Evolutionary conservation across 768 basidiomycete species (phyloP), one percentile per base, ranked within the genome.

Genomic region (Naganishia kalamii): DNA sequence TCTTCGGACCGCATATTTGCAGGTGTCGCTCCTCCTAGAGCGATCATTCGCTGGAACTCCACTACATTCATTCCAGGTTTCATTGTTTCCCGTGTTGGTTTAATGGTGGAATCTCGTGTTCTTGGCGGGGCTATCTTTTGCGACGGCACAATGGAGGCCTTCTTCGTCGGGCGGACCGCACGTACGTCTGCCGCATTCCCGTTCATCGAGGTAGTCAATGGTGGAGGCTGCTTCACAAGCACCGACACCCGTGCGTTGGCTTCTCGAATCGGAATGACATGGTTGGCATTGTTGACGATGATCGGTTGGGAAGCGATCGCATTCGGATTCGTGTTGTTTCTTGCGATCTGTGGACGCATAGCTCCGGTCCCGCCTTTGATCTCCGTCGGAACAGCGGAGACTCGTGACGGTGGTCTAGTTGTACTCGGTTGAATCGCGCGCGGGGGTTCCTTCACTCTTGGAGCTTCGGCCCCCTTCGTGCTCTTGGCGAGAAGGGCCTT

Each of bases 1-100:
- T 79, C 78, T 52, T 77, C 75, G 10, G 69, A 65, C 29, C 71
- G 70, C 30, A 73, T 61, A 67, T 72, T 57, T 10, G 54, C 54
- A 40, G 54, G 21, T 25, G 54, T 25, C 21, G 37, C 23, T 37
- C 64, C 63, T 10, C 60, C 60, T 23, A 43, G 23, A 17, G 60
- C 60, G 40, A 62, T 35, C 35, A 62, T 32, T 19, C 57, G 29
- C 51, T 63, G 47, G 40, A 52, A 65, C 23, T 54, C 43, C 11
- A 32, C 43, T 10, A 61, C 43, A 27, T 44, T 46, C 43, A 61
- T 61, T 19, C 60, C 52, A 12, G 64, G 64, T 46, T 54, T 65
- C 25, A 65, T 54, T 19, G 64, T 65, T 47, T 65, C 54, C 29
- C 64, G 41, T 30, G 46, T 54, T 41, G 64, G 64, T n/a, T 48